These are phyloP conservation scores for Monosporascus sp. DNA, from an alignment of 2,329 filamentous ascomycete genomes.

Conservation along the genomic window DNA sequence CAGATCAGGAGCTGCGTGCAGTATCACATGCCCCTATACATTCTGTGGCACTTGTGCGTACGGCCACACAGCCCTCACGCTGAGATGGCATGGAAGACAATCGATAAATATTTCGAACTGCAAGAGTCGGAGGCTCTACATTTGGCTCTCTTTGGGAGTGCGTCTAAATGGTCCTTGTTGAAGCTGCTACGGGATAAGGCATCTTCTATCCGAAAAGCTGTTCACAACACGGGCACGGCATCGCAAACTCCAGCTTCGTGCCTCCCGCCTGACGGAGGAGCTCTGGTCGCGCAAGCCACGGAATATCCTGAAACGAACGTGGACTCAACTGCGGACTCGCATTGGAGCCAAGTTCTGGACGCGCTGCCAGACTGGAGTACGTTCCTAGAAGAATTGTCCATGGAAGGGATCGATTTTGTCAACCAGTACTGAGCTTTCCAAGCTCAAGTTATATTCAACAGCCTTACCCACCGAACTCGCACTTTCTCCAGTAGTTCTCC, in stretches of 20 bases:
- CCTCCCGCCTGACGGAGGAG: not conserved
- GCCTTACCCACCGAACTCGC: no score
- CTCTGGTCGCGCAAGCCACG: not conserved
- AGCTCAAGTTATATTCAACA: not conserved
- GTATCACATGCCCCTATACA: constrained; percentile 9
- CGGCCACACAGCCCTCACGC: constrained; percentile 3
- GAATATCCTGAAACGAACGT: not conserved
- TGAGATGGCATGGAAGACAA: not conserved
- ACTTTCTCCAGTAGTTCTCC: no score
- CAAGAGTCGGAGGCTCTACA: not conserved
- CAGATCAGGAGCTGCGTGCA: constrained; percentile 4
- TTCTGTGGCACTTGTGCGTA: constrained; percentile 10
- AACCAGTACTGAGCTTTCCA: not conserved
- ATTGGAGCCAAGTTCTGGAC: not conserved
- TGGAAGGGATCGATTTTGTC: not conserved
- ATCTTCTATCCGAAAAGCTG: not conserved
- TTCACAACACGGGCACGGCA: not conserved
- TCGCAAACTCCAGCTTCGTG: not conserved
- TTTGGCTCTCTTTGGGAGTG: not conserved
- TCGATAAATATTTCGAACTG: not conserved
- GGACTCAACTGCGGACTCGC: not conserved
- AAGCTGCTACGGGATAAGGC: not conserved
- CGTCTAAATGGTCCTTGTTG: not conserved
- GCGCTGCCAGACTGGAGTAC: not conserved
- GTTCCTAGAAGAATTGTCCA: not conserved